Conservation (phyloP, 306 rosid genomes). For the Fragaria vesca region DNA sequence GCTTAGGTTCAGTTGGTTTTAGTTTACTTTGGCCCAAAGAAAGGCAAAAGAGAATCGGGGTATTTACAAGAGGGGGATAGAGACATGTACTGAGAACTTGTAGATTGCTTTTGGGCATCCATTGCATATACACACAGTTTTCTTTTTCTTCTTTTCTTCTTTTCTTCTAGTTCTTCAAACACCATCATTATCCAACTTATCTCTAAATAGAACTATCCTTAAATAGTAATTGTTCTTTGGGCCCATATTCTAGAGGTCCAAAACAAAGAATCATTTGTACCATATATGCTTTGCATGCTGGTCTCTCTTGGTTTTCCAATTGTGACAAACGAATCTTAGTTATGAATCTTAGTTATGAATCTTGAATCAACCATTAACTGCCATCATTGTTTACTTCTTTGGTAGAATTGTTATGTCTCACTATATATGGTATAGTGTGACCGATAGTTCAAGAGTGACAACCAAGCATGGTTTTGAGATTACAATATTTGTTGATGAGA, state of each 20-base stretch:
- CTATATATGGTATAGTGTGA: too few relatives aligned
- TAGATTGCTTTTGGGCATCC: conserved; percentile 24
- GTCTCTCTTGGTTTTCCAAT: too few relatives aligned
- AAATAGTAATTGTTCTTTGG: too few relatives aligned
- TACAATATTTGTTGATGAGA: too few relatives aligned
- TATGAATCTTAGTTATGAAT: too few relatives aligned
- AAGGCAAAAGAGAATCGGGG: conserved; percentile 11
- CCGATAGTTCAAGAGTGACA: too few relatives aligned
- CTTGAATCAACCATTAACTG: not conserved
- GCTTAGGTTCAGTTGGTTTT: not conserved
- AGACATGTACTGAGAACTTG: conserved; percentile 16
- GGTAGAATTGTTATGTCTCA: too few relatives aligned
- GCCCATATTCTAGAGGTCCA: too few relatives aligned
- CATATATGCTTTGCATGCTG: too few relatives aligned
- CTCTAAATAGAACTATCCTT: not conserved
- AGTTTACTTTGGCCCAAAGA: not conserved
- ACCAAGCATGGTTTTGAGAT: too few relatives aligned
- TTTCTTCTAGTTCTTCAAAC: not conserved
- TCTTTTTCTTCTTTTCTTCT: not conserved
- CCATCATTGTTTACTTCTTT: too few relatives aligned
- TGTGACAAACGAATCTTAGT: not conserved
- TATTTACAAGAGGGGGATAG: not conserved
- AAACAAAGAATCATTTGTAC: too few relatives aligned
- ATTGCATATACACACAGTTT: conserved; percentile 14
- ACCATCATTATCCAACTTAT: not conserved